phyloP scores from a whole-genome alignment of 2,329 filamentous ascomycete species.

The Plectosphaerella cucumerina region DNA sequence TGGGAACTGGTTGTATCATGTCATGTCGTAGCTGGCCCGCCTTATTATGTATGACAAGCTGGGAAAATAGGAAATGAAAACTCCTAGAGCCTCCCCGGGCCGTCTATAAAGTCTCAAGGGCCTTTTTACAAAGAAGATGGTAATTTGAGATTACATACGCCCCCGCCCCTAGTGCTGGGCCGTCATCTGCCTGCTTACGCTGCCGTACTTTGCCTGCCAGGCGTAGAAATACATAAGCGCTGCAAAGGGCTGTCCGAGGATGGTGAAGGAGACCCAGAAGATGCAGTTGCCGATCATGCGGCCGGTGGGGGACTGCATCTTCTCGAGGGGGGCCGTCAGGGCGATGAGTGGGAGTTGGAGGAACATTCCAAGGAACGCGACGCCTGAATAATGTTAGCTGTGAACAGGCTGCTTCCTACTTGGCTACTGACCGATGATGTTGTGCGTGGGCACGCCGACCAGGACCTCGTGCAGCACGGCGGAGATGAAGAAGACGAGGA shows the following conservation, averaged over 20 bases:
- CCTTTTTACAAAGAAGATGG: neutral
- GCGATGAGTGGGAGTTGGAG: constrained; percentile 85
- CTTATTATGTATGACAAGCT: too few relatives aligned
- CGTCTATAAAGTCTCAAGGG: neutral
- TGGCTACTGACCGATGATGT: constrained; percentile 66
- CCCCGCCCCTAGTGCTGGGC: neutral
- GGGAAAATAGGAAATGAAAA: neutral
- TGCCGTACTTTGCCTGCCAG: constrained; percentile 97
- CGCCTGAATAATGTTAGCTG: constrained; percentile 49
- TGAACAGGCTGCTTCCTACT: neutral
- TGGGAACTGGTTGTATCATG: too few relatives aligned
- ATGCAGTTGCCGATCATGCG: constrained; percentile 85
- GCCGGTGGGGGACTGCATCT: constrained; percentile 69
- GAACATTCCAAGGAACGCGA: constrained; percentile 93
- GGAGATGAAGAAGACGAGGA: constrained; percentile 82
- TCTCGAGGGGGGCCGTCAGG: constrained; percentile 74
- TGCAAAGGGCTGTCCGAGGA: constrained; percentile 90
- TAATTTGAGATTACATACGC: too few relatives aligned
- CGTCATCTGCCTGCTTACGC: constrained; percentile 51
- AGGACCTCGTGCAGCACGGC: constrained; percentile 88
- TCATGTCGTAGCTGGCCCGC: too few relatives aligned
- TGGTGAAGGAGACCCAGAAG: constrained; percentile 95
- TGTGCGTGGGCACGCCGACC: constrained; percentile 92
- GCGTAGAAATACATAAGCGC: constrained; percentile 95
- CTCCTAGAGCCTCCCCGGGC: neutral